phyloP scores from a whole-genome alignment of 441 rosid genomes.

The Aleurites moluccanus region DNA sequence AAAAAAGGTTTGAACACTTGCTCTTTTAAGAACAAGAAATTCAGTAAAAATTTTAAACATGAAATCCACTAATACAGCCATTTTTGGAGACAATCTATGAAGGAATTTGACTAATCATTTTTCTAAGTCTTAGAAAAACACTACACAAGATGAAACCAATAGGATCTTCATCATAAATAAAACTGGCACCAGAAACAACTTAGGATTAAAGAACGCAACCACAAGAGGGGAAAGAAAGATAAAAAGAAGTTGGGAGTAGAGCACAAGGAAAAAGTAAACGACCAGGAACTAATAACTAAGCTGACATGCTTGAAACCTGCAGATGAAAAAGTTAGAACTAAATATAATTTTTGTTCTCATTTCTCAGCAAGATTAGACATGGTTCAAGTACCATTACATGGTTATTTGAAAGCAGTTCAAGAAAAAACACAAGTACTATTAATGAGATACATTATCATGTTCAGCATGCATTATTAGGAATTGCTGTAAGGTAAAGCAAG shows the following conservation, averaged over 20 bases:
- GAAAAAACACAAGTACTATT: not conserved
- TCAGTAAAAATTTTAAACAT: no score
- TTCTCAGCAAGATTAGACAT: not conserved
- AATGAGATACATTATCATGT: not conserved
- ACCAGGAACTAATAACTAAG: not conserved
- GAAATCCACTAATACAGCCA: no score
- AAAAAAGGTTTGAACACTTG: no score
- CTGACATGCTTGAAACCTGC: not conserved
- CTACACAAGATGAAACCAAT: not conserved
- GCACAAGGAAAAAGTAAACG: not conserved
- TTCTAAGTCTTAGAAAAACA: not conserved
- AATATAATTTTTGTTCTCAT: no score
- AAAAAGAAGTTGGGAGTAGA: not conserved
- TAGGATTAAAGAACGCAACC: not conserved
- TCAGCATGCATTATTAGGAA: not conserved
- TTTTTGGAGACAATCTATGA: no score
- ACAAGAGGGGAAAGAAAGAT: not conserved
- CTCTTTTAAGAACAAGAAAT: no score
- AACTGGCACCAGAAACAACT: not conserved
- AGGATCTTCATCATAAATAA: not conserved
- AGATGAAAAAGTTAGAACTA: not conserved
- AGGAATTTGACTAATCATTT: not conserved
- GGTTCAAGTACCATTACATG: not conserved
- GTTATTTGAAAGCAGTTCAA: not conserved
- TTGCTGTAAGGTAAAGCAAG: conserved; percentile 13